A percentile compares a stretch with the other conserved stretches of the same genome.
These are phyloP conservation scores for Cercospora brassicicola DNA, from an alignment of 2,329 filamentous ascomycete genomes.

Conservation along the genomic window DNA sequence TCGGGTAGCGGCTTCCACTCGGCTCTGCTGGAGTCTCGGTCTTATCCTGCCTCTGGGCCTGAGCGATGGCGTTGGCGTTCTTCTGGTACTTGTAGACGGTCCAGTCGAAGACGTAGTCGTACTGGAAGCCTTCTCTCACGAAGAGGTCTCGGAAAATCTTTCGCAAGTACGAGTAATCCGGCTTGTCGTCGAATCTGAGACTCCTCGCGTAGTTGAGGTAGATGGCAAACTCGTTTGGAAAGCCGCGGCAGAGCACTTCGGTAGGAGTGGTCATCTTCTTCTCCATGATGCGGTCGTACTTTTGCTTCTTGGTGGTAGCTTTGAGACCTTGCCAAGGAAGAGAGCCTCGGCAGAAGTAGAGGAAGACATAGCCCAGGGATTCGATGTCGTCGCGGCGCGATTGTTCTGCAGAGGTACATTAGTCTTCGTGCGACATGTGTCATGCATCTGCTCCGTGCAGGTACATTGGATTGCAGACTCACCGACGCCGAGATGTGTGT, in stretches of 20 bases:
- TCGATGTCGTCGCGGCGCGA: conserved; percentile 35
- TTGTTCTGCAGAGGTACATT: conserved; percentile 28
- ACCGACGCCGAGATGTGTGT: not conserved
- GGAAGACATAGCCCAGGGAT: conserved; percentile 33
- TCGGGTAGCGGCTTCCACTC: not conserved
- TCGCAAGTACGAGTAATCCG: conserved; percentile 97
- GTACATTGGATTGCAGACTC: not conserved
- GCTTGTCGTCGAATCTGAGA: conserved; percentile 98
- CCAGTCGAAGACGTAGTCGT: conserved; percentile 99
- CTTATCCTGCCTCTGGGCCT: conserved; percentile 52
- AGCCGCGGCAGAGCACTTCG: conserved; percentile 79
- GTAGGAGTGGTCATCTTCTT: conserved; percentile 24
- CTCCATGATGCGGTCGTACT: conserved; percentile 29
- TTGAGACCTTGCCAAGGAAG: conserved; percentile 35
- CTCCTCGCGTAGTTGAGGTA: conserved; percentile 99
- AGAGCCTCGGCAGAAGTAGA: conserved; percentile 34
- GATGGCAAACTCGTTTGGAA: conserved; percentile 99
- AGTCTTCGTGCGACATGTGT: conserved; percentile 20
- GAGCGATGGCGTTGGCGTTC: conserved; percentile 92
- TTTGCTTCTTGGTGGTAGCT: conserved; percentile 21
- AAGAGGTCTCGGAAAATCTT: conserved; percentile 99
- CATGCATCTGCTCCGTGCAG: conserved; percentile 28
- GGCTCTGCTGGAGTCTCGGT: not conserved
- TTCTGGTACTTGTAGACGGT: conserved; percentile 99
- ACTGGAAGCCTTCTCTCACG: conserved; percentile 98